Evolutionary conservation across 2,329 filamentous ascomycete genomes (phyloP).

Genomic region (Neonectria magnoliae): DNA sequence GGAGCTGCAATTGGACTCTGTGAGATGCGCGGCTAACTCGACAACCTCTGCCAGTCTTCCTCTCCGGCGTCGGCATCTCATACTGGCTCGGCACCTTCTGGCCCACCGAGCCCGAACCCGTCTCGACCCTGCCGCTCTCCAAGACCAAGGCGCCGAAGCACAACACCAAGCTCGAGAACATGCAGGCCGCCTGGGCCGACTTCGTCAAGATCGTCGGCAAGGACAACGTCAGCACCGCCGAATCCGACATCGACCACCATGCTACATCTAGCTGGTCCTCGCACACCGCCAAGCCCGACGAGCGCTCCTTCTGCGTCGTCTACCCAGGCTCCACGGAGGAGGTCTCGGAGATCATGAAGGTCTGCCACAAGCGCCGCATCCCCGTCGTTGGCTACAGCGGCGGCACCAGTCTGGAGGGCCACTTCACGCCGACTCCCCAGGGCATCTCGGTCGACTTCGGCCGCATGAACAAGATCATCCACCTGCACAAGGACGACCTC

Average conservation of each 20-base stretch:
- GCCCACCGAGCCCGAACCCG: slow-evolving; percentile 59
- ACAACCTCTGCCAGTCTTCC: slow-evolving; percentile 54
- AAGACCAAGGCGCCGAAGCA: slow-evolving; percentile 62
- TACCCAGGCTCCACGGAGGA: slow-evolving; percentile 83
- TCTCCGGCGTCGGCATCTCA: slow-evolving; percentile 61
- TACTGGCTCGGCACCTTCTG: slow-evolving; percentile 70
- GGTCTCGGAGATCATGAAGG: slow-evolving; percentile 86
- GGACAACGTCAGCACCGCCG: slow-evolving; percentile 70
- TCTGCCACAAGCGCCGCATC: slow-evolving; percentile 83
- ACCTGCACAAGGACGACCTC: slow-evolving; percentile 79
- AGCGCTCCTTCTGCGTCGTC: slow-evolving; percentile 75
- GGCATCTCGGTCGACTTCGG: slow-evolving; percentile 89
- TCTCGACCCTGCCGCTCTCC: slow-evolving; percentile 69
- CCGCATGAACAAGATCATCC: slow-evolving; percentile 83
- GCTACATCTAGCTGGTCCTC: slow-evolving; percentile 71
- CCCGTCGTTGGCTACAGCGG: slow-evolving; percentile 89
- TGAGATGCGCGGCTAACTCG: neutral
- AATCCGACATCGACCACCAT: slow-evolving; percentile 65
- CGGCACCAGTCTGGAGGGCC: slow-evolving; percentile 89
- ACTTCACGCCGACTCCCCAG: slow-evolving; percentile 83
- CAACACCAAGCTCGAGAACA: slow-evolving; percentile 68
- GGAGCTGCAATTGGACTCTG: neutral
- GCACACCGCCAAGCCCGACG: slow-evolving; percentile 59
- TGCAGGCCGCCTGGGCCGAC: slow-evolving; percentile 77
- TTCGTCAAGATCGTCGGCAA: slow-evolving; percentile 71